Conservation (phyloP, 2,329 filamentous ascomycete species). For the Fusarium sororula region DNA sequence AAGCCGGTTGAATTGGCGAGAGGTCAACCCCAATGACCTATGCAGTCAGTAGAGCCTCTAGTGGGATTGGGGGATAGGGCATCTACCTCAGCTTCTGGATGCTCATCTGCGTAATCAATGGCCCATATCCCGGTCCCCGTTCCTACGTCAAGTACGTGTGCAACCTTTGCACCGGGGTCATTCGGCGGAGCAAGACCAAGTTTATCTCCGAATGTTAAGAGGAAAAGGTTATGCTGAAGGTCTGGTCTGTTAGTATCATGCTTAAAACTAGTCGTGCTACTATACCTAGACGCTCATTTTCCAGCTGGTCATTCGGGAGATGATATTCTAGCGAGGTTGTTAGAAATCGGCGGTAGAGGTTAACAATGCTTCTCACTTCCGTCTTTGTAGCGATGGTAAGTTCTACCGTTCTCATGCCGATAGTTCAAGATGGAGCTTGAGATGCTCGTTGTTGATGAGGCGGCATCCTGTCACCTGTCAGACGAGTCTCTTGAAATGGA, state of each 20-base stretch:
- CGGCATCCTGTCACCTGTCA: neutral
- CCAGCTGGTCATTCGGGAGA: neutral
- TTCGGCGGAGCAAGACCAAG: neutral
- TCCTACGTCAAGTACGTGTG: neutral
- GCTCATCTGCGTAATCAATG: neutral
- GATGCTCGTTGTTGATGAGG: neutral
- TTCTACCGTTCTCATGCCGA: conserved; percentile 12
- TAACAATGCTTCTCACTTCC: neutral
- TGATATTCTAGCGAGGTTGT: neutral
- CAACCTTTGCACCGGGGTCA: accelerated
- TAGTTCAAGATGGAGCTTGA: neutral
- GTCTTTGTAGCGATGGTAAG: conserved; percentile 7
- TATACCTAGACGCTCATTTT: neutral
- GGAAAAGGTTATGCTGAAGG: neutral
- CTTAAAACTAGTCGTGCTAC: accelerated
- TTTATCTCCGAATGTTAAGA: neutral
- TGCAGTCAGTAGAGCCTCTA: accelerated
- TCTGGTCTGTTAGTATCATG: accelerated
- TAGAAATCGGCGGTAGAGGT: accelerated
- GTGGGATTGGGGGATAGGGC: too few relatives aligned
- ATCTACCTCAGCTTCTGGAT: neutral
- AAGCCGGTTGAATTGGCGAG: neutral
- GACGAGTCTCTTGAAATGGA: accelerated
- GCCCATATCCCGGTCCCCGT: conserved; percentile 3
- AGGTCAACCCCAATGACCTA: neutral